Percentiles rank a stretch among this genome's conserved stretches.
phyloP scores from a whole-genome alignment of 208 protist genomes.

The Wallacemonas sp. region DNA sequence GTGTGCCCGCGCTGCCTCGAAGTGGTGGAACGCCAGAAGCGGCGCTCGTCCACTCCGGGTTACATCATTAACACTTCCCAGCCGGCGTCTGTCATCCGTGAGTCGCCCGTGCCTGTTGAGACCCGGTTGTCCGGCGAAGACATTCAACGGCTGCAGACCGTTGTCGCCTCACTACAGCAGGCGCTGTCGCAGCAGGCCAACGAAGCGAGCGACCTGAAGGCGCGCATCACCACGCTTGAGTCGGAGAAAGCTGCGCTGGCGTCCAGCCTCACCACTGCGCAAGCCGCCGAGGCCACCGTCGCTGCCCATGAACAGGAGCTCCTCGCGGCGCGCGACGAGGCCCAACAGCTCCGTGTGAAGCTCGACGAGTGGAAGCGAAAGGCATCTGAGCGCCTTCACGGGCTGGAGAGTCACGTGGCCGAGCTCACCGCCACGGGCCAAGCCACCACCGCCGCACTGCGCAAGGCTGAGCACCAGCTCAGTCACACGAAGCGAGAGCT shows the following conservation, averaged over 20 bases:
- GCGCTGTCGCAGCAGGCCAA: conserved; percentile 1
- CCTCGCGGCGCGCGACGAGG: neutral
- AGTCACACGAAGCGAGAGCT: neutral
- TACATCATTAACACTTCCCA: conserved; percentile 10
- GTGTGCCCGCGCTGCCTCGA: conserved; percentile 56
- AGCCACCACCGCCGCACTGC: neutral
- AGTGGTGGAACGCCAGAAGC: conserved; percentile 34
- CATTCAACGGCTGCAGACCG: neutral
- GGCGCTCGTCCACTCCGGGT: neutral
- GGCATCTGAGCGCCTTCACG: neutral
- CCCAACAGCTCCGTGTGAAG: neutral
- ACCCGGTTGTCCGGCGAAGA: conserved; percentile 4
- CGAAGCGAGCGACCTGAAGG: neutral
- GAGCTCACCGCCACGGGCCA: neutral
- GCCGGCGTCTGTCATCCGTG: neutral
- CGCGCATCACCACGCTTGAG: neutral
- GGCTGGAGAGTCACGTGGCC: neutral
- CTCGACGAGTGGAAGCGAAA: neutral
- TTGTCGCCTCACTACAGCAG: neutral
- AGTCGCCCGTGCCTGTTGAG: conserved; percentile 4
- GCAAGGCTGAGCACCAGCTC: neutral
- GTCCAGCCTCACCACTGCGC: neutral
- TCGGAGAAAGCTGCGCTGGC: neutral
- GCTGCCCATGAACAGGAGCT: neutral
- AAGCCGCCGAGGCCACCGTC: neutral